Percentiles rank a stretch among this genome's conserved stretches.
Evolutionary conservation across 768 basidiomycete species (phyloP).

Genomic region (Mycena amicta): DNA sequence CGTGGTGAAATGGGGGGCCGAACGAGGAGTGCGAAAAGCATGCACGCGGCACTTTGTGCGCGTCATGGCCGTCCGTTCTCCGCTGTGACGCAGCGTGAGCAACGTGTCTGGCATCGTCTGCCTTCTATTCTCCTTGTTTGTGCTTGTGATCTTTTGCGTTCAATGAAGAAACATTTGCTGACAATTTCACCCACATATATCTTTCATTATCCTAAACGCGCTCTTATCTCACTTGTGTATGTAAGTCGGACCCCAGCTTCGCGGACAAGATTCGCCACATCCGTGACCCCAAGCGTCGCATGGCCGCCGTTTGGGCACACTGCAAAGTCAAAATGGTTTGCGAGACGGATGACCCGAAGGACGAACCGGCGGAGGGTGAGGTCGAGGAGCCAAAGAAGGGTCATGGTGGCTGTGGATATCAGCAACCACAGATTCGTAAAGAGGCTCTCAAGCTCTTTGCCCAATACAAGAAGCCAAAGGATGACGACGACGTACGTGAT

Average conservation of each 20-base stretch:
- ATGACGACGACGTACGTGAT: conserved; percentile 80
- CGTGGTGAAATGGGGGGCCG: conserved; percentile 98
- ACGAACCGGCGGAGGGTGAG: conserved; percentile 74
- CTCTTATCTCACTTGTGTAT: conserved; percentile 22
- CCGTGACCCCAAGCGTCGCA: conserved; percentile 83
- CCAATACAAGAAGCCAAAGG: conserved; percentile 92
- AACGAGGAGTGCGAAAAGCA: conserved; percentile 89
- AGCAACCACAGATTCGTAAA: conserved; percentile 87
- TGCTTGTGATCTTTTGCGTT: conserved; percentile 31
- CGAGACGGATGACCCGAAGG: conserved; percentile 86
- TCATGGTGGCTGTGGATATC: conserved; percentile 96
- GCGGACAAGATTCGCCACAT: conserved; percentile 86
- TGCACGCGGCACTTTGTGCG: conserved; percentile 35
- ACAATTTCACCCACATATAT: conserved; percentile 65
- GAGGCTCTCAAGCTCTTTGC: conserved; percentile 94
- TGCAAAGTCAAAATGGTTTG: conserved; percentile 90
- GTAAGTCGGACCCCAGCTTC: conserved; percentile 83
- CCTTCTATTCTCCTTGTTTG: conserved; percentile 57
- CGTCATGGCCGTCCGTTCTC: conserved; percentile 50
- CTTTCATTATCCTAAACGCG: conserved; percentile 34
- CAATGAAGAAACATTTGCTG: conserved; percentile 55
- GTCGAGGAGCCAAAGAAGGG: conserved; percentile 81
- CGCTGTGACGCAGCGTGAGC: conserved; percentile 72
- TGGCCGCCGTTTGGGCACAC: conserved; percentile 82
- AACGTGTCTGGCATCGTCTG: conserved; percentile 65